A percentile compares a stretch with the other conserved stretches of the same genome.
phyloP scores from a whole-genome alignment of 768 basidiomycete species.

The Infundibulicybe gibba region DNA sequence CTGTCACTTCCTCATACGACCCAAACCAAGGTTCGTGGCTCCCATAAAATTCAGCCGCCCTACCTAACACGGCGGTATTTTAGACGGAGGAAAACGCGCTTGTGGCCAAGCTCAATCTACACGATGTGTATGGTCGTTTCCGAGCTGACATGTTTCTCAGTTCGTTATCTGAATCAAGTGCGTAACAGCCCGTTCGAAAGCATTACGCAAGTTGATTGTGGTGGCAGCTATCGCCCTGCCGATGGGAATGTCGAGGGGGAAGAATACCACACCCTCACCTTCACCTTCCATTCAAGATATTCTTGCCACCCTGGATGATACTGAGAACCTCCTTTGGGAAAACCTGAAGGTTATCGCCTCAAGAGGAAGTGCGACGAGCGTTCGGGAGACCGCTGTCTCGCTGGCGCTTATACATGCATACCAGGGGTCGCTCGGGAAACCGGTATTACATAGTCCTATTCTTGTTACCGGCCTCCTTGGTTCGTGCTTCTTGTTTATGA shows the following conservation, averaged over 20 bases:
- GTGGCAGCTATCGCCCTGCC: constrained; percentile 75
- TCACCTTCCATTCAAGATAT: constrained; percentile 57
- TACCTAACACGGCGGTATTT: background rate
- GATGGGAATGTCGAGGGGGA: constrained; percentile 63
- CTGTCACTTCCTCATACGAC: constrained; percentile 51
- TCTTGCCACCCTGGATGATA: constrained; percentile 54
- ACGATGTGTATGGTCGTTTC: constrained; percentile 76
- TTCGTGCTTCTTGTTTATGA: constrained; percentile 19
- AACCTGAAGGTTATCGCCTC: constrained; percentile 52
- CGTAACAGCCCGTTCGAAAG: constrained; percentile 20
- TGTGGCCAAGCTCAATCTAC: constrained; percentile 74
- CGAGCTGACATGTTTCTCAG: constrained; percentile 86
- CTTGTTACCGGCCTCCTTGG: constrained; percentile 65
- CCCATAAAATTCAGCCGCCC: background rate
- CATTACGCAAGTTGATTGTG: background rate
- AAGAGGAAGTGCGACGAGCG: constrained; percentile 63
- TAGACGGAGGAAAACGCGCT: constrained; percentile 76
- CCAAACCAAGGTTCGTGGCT: constrained; percentile 48
- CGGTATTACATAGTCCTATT: constrained; percentile 41
- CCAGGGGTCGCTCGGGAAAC: constrained; percentile 76
- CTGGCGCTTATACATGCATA: constrained; percentile 70
- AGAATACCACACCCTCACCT: constrained; percentile 29
- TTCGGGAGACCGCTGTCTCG: constrained; percentile 73
- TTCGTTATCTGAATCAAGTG: constrained; percentile 88
- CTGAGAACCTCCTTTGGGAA: constrained; percentile 69